Conservation (phyloP, 192 early-diverging fungal species). For the Funneliformis geosporum region DNA sequence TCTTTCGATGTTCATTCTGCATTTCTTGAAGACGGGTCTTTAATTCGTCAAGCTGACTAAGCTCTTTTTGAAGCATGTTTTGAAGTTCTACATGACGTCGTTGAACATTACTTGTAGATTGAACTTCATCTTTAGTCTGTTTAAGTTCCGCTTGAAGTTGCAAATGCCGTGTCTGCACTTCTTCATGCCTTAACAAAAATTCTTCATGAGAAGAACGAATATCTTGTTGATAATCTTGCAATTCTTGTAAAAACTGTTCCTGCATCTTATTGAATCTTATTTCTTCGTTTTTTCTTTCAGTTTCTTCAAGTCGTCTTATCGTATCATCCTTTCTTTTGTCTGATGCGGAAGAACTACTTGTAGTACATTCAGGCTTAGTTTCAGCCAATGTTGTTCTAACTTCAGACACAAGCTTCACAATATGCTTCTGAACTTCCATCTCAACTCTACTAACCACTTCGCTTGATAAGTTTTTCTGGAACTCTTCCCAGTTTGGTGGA, state of each 20-base stretch:
- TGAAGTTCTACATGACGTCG: conserved; percentile 13
- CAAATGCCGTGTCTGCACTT: conserved; percentile 18
- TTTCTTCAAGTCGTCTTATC: not conserved
- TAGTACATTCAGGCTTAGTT: not conserved
- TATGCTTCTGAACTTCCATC: not conserved
- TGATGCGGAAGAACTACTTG: not conserved
- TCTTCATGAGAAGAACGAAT: not conserved
- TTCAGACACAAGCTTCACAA: not conserved
- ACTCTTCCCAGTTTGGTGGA: conserved; percentile 9
- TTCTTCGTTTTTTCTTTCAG: conserved; percentile 7
- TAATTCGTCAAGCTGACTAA: not conserved
- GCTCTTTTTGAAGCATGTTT: conserved; percentile 7
- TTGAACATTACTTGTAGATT: not conserved
- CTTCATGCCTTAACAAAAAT: not conserved
- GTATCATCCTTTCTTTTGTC: not conserved
- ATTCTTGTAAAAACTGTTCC: not conserved
- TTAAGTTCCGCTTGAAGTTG: not conserved
- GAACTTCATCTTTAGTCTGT: not conserved
- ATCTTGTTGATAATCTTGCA: conserved; percentile 14
- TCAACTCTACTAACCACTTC: not conserved
- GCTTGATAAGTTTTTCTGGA: not conserved
- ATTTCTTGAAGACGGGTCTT: not conserved
- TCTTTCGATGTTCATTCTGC: not conserved
- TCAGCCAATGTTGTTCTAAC: not conserved
- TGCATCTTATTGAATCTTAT: not conserved